Evolutionary conservation across 164 flowering plant genomes (phyloP).

Genomic region (Tetracentron sinense): DNA sequence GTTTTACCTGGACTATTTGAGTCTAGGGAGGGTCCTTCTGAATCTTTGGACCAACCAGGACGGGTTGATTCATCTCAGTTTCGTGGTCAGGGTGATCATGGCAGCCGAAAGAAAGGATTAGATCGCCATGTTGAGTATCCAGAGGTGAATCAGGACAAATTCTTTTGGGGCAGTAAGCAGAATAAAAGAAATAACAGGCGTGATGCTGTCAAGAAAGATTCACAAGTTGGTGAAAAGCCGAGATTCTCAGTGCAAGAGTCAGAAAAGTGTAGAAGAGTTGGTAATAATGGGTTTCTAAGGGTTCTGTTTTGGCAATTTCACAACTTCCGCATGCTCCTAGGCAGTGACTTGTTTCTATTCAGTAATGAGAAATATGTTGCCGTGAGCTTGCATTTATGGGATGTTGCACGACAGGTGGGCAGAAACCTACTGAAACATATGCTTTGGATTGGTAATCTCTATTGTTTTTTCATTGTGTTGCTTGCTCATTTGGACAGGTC

Average conservation of each 20-base stretch:
- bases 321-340: slow-evolving; percentile 93
- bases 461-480: neutral
- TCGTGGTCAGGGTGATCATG: slow-evolving; percentile 24
- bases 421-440: neutral
- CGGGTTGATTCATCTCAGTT: slow-evolving; percentile 27
- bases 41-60: slow-evolving; percentile 27
- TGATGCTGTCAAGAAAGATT: slow-evolving; percentile 53
- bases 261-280: slow-evolving; percentile 63
- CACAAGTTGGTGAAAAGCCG: slow-evolving; percentile 70
- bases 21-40: slow-evolving; percentile 25
- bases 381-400: slow-evolving; percentile 98
- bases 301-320: slow-evolving; percentile 94
- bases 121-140: slow-evolving; percentile 29
- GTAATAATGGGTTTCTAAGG: slow-evolving; percentile 64
- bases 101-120: slow-evolving; percentile 27
- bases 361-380: slow-evolving; percentile 92
- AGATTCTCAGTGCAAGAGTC: slow-evolving; percentile 71
- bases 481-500: slow-evolving; percentile 46
- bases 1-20: slow-evolving; percentile 45
- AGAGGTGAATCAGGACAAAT: slow-evolving; percentile 32
- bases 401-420: slow-evolving; percentile 63
- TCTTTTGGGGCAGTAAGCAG: slow-evolving; percentile 49
- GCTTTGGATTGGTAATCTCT: neutral
- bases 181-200: slow-evolving; percentile 43
- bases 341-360: slow-evolving; percentile 90